Base-by-base conservation (phyloP, 805 yeast genomes). In the Torulaspora franciscae region DNA sequence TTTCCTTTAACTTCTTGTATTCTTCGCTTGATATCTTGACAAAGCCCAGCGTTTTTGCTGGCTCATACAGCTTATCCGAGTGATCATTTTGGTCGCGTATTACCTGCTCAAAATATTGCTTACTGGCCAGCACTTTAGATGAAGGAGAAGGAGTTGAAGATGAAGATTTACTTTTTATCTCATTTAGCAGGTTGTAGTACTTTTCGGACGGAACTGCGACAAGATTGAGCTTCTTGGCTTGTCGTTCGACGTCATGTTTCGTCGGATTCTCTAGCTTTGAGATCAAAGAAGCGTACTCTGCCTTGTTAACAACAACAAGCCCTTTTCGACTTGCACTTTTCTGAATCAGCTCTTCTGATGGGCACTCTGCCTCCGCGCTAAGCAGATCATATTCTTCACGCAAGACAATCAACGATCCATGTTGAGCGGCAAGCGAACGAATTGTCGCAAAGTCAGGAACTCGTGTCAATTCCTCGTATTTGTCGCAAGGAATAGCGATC, bases 81-180 rank as follows among this genome's bases (percentile, higher is more conserved):
- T 56, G 57, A 29, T 52, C 52, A 38, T 58, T 62, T 27, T 58
- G 64, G 34, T 59, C 55, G 19, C 57, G 55, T 11, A 59, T 52
- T 2, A 61, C 64, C 22, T 61, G 59, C 38, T 66, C 71, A 49
- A 64, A 67, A 43, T 56, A 64, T 14, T 64, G 65, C 45, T 66
- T 66, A 7, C 63, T 65, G 2, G 63, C 64, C 22, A 60, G 47
- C 33, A 67, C 68, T 43, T 65, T 67, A 2, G 62, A 58, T 19
- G 52, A 19, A 13, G 54, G 47, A 1, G 50, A 38, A 7, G 48
- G 28, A 6, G 45, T 37, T 10, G 46, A 28, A 3, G 45, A 32
- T 13, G 33, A 11, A 14, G 48, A 22, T 36, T 43, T 49, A 22
- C 26, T 32, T n/a, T 47, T 40, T 19, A 23, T 32, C 37, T 38